Base-by-base conservation (phyloP, 495 filamentous ascomycete genomes). In the Melanomma pulvis-pyrius region DNA sequence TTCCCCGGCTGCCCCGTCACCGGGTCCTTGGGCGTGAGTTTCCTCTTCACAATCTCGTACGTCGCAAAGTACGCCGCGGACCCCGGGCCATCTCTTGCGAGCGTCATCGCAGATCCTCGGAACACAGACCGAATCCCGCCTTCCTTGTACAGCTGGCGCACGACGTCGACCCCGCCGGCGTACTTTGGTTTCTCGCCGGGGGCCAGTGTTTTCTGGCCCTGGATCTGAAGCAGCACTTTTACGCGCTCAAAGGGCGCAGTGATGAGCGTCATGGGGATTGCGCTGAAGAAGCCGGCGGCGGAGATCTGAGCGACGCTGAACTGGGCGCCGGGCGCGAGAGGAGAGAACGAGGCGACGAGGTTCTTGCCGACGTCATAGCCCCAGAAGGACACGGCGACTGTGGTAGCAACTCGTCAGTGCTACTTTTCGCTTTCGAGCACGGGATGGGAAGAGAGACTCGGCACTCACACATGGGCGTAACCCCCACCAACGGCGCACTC, bases 221-320 rank as follows among this genome's bases (percentile, higher is more conserved):
- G 94, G 64, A 98, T 96, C 78, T 98, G 94, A 2, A 98, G 87
- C 52, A 98, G 91, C 19, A 98, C 93, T 81, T 98, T 98, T 69
- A 98, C 92, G 67, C 94, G 93, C 84, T 98, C 94, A 72, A 98
- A 97, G 61, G 96, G 94, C 0, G 96, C 94, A 2, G 94, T 98
- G 80, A 98, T 97, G 76, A 92, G 76, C 0, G 96, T 98, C 92
- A 96, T 96, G 69, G 94, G 94, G 64, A 98, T 91, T 50, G 94
- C 94, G 71, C 90, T 93, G 87, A 98, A 97, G 86, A 97, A 97
- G 58, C 94, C 94, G 13, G 94, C 94, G 25, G 90, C 85, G 29
- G 91, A 92, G 80, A 96, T 88, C 77, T 98, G 94, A 25, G 83
- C 89, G 74, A 97, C 90, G 22, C 87, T 88, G 78, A 90, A 87